Percentiles rank a stretch among this genome's conserved stretches.
phyloP scores from a whole-genome alignment of 129 eudicot species.

The carrot (Daucus carota) region DNA sequence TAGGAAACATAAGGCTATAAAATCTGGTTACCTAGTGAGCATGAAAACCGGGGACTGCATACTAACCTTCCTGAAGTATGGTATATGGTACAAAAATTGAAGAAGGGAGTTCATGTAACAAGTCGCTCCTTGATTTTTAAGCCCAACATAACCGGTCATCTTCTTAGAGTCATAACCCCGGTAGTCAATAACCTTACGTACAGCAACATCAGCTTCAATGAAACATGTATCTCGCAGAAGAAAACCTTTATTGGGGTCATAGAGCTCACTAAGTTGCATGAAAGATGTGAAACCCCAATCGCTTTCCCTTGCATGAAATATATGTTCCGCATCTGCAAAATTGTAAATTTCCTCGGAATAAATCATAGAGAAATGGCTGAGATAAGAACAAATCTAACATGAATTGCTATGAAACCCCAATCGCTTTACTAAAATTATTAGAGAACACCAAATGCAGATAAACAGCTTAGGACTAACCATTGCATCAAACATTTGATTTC shows the following conservation, averaged over 20 bases:
- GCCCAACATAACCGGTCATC: conserved; percentile 92
- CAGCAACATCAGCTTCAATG: conserved; percentile 92
- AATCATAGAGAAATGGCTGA: background rate
- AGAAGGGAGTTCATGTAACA: conserved; percentile 96
- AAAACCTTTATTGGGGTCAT: conserved; percentile 75
- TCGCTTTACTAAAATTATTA: background rate
- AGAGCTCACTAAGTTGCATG: conserved; percentile 80
- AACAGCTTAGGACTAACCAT: background rate
- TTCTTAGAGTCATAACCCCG: conserved; percentile 89
- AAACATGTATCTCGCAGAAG: conserved; percentile 71
- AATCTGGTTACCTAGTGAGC: background rate
- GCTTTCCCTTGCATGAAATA: conserved; percentile 84
- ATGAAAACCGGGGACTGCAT: background rate
- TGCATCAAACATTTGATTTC: background rate
- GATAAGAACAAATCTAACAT: background rate
- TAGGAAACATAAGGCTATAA: background rate
- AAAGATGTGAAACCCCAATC: conserved; percentile 97
- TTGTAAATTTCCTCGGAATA: background rate
- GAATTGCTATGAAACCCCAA: background rate
- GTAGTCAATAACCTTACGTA: conserved; percentile 67
- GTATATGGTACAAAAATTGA: conserved; percentile 83
- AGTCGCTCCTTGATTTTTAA: conserved; percentile 94
- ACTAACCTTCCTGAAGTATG: conserved; percentile 91
- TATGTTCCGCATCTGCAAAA: conserved; percentile 81
- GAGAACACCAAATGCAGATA: background rate